These are phyloP conservation scores for Venturia aucupariae DNA, from an alignment of 2,329 filamentous ascomycete genomes.

Conservation along the genomic window DNA sequence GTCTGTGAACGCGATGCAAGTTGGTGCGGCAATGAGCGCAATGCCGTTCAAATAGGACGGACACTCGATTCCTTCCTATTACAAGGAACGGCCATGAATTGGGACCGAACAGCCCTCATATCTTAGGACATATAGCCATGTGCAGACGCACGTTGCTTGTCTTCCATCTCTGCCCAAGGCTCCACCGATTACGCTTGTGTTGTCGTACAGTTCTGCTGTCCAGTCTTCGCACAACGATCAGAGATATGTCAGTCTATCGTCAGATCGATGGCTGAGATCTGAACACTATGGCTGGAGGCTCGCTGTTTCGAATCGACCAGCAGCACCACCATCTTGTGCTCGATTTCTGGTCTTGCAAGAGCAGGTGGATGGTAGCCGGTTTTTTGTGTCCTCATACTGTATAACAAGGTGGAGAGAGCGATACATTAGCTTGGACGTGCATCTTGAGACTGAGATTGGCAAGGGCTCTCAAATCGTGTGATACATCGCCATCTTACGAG, in stretches of 20 bases:
- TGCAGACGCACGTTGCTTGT: slow-evolving; percentile 4
- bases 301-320: neutral
- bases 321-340: neutral
- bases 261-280: slow-evolving; percentile 5
- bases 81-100: neutral
- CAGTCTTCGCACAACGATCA: slow-evolving; percentile 2
- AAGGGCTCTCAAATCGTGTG: neutral
- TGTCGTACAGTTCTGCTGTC: neutral
- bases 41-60: neutral
- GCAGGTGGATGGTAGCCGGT: neutral
- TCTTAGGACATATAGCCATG: neutral
- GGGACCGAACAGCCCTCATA: neutral
- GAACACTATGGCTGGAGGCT: neutral
- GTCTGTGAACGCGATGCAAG: neutral
- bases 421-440: neutral
- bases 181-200: slow-evolving; percentile 3
- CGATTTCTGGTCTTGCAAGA: slow-evolving; percentile 1
- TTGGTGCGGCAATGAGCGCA: neutral
- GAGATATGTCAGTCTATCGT: neutral
- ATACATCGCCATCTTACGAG: neutral
- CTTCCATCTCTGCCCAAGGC: slow-evolving; percentile 3
- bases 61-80: neutral
- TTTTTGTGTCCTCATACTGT: neutral
- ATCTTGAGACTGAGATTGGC: slow-evolving; percentile 3
- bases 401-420: neutral